A percentile compares a stretch with the other conserved stretches of the same genome.
These are phyloP conservation scores for Lunasporangiospora selenospora DNA, from an alignment of 192 early-diverging fungal genomes.

Conservation along the genomic window DNA sequence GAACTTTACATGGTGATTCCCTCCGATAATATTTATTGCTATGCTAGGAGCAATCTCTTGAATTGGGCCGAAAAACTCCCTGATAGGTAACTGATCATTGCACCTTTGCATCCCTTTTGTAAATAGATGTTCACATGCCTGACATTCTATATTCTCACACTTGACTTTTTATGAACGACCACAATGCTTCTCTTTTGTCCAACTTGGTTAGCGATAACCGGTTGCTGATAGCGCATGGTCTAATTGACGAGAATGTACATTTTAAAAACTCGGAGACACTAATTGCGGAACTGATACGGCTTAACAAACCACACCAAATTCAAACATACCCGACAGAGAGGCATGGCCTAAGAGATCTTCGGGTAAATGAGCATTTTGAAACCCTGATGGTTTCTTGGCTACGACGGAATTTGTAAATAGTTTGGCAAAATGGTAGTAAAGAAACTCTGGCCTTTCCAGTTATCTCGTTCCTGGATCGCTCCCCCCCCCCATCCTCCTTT, in stretches of 20 bases:
- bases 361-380: conserved; percentile 81
- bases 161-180: not conserved
- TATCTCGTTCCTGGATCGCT: too few species aligned
- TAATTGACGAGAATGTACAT: conserved; percentile 84
- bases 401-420: too few species aligned
- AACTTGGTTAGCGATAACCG: conserved; percentile 53
- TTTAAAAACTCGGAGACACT: conserved; percentile 67
- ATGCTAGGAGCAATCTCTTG: conserved; percentile 58
- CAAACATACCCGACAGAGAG: conserved; percentile 80
- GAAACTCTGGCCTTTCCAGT: too few species aligned
- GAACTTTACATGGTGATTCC: conserved; percentile 74
- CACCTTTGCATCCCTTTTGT: not conserved
- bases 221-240: conserved; percentile 73
- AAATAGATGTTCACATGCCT: not conserved
- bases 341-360: conserved; percentile 70
- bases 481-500: too few species aligned
- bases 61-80: conserved; percentile 61
- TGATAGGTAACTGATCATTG: conserved; percentile 65
- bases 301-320: conserved; percentile 63
- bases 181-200: not conserved
- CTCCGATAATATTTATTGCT: conserved; percentile 52
- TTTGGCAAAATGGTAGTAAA: too few species aligned
- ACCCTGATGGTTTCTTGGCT: conserved; percentile 72
- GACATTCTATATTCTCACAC: not conserved
- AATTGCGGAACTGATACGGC: conserved; percentile 56